Conservation (phyloP, 2,329 filamentous ascomycete genomes). For the Pleurostoma richardsiae region DNA sequence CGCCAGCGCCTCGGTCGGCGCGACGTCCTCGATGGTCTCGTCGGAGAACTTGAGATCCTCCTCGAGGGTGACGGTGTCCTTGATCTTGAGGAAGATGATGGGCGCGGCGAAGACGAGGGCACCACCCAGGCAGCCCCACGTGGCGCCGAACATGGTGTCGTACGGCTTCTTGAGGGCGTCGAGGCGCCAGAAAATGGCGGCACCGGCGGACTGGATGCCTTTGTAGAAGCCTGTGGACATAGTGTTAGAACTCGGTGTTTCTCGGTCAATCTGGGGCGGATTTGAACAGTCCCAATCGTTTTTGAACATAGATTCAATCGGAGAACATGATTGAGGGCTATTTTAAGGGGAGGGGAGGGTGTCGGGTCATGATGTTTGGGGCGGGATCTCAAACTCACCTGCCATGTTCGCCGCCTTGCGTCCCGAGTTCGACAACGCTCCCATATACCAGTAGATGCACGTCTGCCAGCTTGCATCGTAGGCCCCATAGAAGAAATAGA, state of each 20-base stretch:
- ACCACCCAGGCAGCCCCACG: slow-evolving; percentile 72
- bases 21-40: slow-evolving; percentile 71
- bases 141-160: slow-evolving; percentile 64
- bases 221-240: slow-evolving; percentile 16
- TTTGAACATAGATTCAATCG: no score
- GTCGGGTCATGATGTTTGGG: no score
- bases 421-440: slow-evolving; percentile 84
- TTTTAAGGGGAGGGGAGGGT: no score
- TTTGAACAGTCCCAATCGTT: no score
- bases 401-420: slow-evolving; percentile 90
- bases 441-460: slow-evolving; percentile 78
- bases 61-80: slow-evolving; percentile 75
- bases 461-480: slow-evolving; percentile 91
- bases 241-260: slow-evolving; percentile 12
- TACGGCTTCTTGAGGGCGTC: slow-evolving; percentile 60
- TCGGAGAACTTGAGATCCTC: slow-evolving; percentile 83
- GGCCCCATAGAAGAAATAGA: slow-evolving; percentile 88
- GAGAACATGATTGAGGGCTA: no score
- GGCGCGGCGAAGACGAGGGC: slow-evolving; percentile 73
- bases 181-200: slow-evolving; percentile 69
- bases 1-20: slow-evolving; percentile 16
- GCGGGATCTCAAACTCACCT: slow-evolving; percentile 23
- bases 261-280: no score
- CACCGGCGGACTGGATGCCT: slow-evolving; percentile 77
- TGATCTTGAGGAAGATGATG: slow-evolving; percentile 72